phyloP scores from a whole-genome alignment of 108 stramenopile species.

The Skeletonema potamos region DNA sequence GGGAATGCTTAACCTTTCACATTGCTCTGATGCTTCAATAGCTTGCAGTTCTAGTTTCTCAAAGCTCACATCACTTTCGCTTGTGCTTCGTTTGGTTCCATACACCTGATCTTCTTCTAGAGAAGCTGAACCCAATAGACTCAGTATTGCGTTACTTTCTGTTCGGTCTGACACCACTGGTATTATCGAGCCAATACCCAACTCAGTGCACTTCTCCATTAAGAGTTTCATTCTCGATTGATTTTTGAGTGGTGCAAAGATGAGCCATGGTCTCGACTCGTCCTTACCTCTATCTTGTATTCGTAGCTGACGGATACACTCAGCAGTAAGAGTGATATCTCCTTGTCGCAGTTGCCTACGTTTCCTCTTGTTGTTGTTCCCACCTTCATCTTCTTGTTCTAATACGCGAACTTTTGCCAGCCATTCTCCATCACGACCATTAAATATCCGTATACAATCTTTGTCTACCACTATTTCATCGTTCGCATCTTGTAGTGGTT shows the following conservation, averaged over 20 bases:
- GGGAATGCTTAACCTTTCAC: constrained; percentile 77
- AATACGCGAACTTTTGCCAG: constrained; percentile 49
- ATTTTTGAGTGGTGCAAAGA: constrained; percentile 63
- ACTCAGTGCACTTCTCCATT: constrained; percentile 81
- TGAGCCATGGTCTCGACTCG: constrained; percentile 32
- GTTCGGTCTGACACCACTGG: constrained; percentile 46
- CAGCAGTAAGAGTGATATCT: constrained; percentile 28
- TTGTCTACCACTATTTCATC: constrained; percentile 2
- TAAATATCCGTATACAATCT: constrained; percentile 63
- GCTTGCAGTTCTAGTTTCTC: constrained; percentile 58
- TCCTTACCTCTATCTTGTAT: constrained; percentile 16
- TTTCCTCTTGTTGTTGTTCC: constrained; percentile 11
- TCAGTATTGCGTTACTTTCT: constrained; percentile 16
- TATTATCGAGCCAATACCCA: constrained; percentile 51
- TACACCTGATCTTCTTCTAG: constrained; percentile 15
- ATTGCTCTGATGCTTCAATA: constrained; percentile 83
- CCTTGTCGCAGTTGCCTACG: constrained; percentile 15
- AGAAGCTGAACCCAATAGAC: not conserved
- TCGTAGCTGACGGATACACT: constrained; percentile 53
- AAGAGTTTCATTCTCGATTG: constrained; percentile 64
- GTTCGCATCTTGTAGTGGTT: not conserved
- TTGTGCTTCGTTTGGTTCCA: not conserved
- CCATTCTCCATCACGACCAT: constrained; percentile 82
- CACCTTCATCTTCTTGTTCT: not conserved
- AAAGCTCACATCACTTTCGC: not conserved